phyloP scores from a whole-genome alignment of 139 green algal genomes.

The Chlamydomonas incerta region DNA sequence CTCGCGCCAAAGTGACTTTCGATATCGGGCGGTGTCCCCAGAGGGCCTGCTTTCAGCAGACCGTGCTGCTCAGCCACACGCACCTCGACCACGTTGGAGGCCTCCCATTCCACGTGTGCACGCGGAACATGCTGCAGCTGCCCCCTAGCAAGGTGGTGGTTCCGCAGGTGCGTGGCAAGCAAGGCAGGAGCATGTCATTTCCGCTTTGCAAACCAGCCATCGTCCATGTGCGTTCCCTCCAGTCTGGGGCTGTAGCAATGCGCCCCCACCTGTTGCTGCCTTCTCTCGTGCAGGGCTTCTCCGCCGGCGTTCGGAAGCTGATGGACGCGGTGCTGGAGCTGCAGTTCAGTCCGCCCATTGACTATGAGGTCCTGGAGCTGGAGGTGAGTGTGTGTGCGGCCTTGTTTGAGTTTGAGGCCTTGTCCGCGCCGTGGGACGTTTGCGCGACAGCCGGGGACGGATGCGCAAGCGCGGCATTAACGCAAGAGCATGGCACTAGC shows the following conservation, averaged over 20 bases:
- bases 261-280: too few species aligned
- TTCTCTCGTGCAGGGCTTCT: neutral
- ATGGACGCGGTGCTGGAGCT: constrained; percentile 40
- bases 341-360: constrained; percentile 38
- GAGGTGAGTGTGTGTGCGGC: constrained; percentile 17
- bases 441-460: too few species aligned
- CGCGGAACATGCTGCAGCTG: neutral
- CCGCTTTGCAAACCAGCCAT: too few species aligned
- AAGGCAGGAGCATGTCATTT: too few species aligned
- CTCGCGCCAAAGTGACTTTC: constrained; percentile 69
- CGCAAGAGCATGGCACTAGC: too few species aligned
- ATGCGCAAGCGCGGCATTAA: too few species aligned
- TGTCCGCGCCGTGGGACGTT: too few species aligned
- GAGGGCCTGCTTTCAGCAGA: constrained; percentile 64
- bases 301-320: constrained; percentile 2
- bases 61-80: constrained; percentile 74
- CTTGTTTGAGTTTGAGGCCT: too few species aligned
- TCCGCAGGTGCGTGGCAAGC: neutral
- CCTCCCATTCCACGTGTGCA: constrained; percentile 48
- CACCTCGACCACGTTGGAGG: constrained; percentile 86
- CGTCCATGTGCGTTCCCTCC: too few species aligned
- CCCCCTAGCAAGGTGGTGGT: constrained; percentile 8
- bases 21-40: constrained; percentile 68
- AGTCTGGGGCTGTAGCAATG: too few species aligned
- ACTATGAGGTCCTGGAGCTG: constrained; percentile 40